These are phyloP conservation scores for Pichia sp. DNA, from an alignment of 1,139 yeast species.

Conservation along the genomic window DNA sequence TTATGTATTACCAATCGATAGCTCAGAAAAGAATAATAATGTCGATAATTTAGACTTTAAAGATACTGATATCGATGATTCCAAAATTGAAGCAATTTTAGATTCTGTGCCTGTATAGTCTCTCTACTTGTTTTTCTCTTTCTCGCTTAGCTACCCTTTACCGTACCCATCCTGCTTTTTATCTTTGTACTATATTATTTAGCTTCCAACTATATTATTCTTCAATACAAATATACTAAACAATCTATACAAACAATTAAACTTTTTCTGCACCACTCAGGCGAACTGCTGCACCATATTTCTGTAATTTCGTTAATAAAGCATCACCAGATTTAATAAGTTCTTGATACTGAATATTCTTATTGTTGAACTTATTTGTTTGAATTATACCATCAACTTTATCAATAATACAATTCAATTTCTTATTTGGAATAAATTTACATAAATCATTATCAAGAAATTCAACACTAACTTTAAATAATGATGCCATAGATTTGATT, in stretches of 20 bases:
- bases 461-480: conserved; percentile 80
- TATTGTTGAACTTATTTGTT: conserved; percentile 93
- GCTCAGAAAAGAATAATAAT: conserved; percentile 1
- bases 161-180: too few relatives aligned
- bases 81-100: conserved; percentile 6
- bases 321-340: conserved; percentile 91
- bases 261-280: conserved; percentile 84
- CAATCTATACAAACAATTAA: conserved; percentile 11
- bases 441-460: conserved; percentile 77
- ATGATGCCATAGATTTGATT: conserved; percentile 85
- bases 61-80: conserved; percentile 4
- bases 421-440: conserved; percentile 86
- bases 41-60: background rate
- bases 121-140: too few relatives aligned
- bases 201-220: background rate
- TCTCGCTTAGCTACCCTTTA: too few relatives aligned
- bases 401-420: conserved; percentile 91
- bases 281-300: conserved; percentile 95
- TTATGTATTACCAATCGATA: conserved; percentile 7
- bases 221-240: background rate
- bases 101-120: conserved; percentile 9
- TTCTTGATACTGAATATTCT: conserved; percentile 85
- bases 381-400: conserved; percentile 92
- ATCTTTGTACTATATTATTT: background rate
- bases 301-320: conserved; percentile 86